These are phyloP conservation scores for Phytomonas serpens DNA, from an alignment of 208 protist genomes.

Conservation along the genomic window DNA sequence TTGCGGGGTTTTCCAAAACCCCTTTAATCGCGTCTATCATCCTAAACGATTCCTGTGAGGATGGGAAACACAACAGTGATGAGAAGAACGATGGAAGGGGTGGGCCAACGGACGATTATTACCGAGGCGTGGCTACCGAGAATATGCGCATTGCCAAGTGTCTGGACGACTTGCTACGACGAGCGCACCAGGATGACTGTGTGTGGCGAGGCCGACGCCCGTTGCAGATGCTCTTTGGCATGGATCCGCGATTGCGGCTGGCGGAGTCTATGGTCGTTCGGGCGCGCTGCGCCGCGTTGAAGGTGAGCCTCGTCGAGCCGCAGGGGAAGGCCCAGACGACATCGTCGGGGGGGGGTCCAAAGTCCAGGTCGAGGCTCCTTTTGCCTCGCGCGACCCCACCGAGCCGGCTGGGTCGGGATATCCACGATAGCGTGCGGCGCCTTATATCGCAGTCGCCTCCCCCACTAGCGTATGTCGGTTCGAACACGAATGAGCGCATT, in stretches of 20 bases:
- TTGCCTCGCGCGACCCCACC: slow-evolving; percentile 53
- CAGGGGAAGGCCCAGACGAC: background rate
- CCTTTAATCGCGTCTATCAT: background rate
- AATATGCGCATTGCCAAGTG: background rate
- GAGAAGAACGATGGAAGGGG: background rate
- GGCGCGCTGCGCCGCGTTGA: slow-evolving; percentile 32
- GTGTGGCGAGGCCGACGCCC: slow-evolving; percentile 13
- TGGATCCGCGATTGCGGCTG: slow-evolving; percentile 15
- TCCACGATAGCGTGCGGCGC: slow-evolving; percentile 1
- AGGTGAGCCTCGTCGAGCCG: background rate
- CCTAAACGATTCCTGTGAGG: background rate
- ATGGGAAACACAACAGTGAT: background rate
- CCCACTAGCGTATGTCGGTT: slow-evolving; percentile 16
- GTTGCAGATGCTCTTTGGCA: slow-evolving; percentile 20
- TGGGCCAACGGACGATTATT: no score
- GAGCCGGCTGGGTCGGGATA: slow-evolving; percentile 16
- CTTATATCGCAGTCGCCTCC: background rate
- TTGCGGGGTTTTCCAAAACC: slow-evolving; percentile 6
- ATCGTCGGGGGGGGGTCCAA: background rate
- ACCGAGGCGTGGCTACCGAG: background rate
- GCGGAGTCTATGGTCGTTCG: slow-evolving; percentile 29
- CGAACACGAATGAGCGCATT: slow-evolving; percentile 25
- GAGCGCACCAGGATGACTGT: slow-evolving; percentile 17
- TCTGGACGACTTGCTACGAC: slow-evolving; percentile 6
- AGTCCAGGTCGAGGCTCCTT: slow-evolving; percentile 15